phyloP scores from a whole-genome alignment of 2,329 filamentous ascomycete species.

The Aspergillus viridinutans region DNA sequence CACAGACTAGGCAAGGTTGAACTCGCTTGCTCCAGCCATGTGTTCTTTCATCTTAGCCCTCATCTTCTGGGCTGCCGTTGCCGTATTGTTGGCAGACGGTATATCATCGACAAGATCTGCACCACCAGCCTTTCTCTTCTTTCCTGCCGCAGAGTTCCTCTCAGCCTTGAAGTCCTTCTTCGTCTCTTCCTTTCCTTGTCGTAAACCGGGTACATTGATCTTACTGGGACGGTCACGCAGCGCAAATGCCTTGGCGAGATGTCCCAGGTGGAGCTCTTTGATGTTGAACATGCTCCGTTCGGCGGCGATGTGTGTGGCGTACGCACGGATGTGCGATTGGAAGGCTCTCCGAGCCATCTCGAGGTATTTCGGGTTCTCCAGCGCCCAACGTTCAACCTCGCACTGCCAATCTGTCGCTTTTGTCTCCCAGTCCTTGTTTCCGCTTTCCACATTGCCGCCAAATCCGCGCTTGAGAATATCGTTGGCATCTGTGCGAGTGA shows the following conservation, averaged over 20 bases:
- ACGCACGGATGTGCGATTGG: conserved; percentile 88
- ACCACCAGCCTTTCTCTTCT: conserved; percentile 31
- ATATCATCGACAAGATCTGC: conserved; percentile 22
- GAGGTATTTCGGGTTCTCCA: conserved; percentile 63
- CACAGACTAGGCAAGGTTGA: conserved; percentile 51
- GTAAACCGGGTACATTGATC: conserved; percentile 56
- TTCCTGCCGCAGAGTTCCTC: conserved; percentile 33
- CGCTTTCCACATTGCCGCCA: conserved; percentile 37
- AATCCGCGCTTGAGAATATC: conserved; percentile 67
- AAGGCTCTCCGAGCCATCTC: conserved; percentile 81
- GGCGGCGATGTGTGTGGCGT: conserved; percentile 84
- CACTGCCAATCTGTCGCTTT: conserved; percentile 65
- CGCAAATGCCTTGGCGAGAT: conserved; percentile 89
- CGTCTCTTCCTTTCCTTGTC: conserved; percentile 45
- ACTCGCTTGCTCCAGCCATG: conserved; percentile 52
- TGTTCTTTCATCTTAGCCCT: conserved; percentile 49
- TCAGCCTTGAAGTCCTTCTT: conserved; percentile 46
- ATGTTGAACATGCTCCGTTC: conserved; percentile 90
- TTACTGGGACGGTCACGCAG: conserved; percentile 82
- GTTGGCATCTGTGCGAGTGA: conserved; percentile 59
- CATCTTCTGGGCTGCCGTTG: conserved; percentile 52
- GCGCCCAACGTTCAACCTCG: conserved; percentile 61
- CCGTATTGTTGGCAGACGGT: conserved; percentile 32
- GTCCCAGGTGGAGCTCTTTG: conserved; percentile 82
- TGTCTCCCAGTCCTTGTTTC: conserved; percentile 57